Conservation (phyloP, 495 filamentous ascomycete genomes). For the Letharia columbiana region DNA sequence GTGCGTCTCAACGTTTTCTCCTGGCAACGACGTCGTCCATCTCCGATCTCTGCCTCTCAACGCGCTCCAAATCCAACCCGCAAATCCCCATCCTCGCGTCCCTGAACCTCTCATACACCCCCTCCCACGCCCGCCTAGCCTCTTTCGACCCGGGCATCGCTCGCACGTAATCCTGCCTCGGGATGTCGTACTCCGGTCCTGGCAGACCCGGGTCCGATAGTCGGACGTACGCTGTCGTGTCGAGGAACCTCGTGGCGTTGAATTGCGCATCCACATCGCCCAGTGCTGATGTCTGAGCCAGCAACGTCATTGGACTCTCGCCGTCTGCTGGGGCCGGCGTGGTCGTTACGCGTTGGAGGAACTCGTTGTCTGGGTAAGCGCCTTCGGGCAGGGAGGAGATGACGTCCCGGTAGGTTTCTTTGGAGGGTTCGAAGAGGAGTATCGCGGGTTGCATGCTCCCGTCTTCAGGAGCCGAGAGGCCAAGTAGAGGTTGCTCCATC, state of each 20-base stretch:
- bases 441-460: constrained; percentile 15
- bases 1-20: constrained; percentile 3
- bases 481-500: constrained; percentile 27
- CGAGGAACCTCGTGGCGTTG: constrained; percentile 32
- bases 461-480: constrained; percentile 18
- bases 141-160: constrained; percentile 34
- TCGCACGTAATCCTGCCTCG: constrained; percentile 27
- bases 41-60: not conserved
- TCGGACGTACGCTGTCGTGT: constrained; percentile 35
- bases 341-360: constrained; percentile 15
- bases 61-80: constrained; percentile 30
- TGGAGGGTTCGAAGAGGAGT: constrained; percentile 24
- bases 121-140: constrained; percentile 39
- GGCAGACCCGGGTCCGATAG: constrained; percentile 36
- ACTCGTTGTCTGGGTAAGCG: constrained; percentile 20
- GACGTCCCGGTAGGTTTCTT: constrained; percentile 13
- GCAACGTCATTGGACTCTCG: constrained; percentile 21
- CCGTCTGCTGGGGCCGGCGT: constrained; percentile 23
- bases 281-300: constrained; percentile 21
- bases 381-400: constrained; percentile 16
- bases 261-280: constrained; percentile 28
- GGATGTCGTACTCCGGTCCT: constrained; percentile 40
- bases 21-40: not conserved
- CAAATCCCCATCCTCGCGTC: constrained; percentile 31
- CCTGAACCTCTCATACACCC: constrained; percentile 28